A percentile compares a stretch with the other conserved stretches of the same genome.
Evolutionary conservation across 352 stramenopile genomes (phyloP).

Genomic region (Globisporangium radiosum): DNA sequence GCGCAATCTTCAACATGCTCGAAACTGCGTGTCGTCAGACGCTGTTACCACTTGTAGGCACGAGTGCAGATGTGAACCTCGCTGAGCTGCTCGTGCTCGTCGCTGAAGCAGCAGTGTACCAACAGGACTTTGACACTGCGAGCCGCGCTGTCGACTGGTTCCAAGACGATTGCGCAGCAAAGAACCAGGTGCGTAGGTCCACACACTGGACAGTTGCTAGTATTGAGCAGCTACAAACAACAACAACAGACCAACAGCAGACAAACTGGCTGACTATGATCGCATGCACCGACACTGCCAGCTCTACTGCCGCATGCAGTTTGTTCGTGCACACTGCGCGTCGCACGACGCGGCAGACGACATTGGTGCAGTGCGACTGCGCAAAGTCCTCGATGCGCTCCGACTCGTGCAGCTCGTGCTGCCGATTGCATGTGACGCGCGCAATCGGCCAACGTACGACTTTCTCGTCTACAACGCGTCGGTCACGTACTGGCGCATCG

Average conservation of each 20-base stretch:
- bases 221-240: too few relatives aligned
- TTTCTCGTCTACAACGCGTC: constrained; percentile 91
- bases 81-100: constrained; percentile 74
- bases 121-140: constrained; percentile 61
- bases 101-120: constrained; percentile 58
- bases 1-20: constrained; percentile 33
- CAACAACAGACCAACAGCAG: too few relatives aligned
- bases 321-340: constrained; percentile 67
- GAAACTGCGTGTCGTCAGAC: constrained; percentile 24
- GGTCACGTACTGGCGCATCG: constrained; percentile 81
- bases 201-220: background rate
- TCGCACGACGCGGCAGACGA: constrained; percentile 32
- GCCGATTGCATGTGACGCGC: constrained; percentile 52
- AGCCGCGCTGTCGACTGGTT: constrained; percentile 59
- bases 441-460: constrained; percentile 69
- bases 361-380: constrained; percentile 34
- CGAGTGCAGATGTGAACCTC: constrained; percentile 27
- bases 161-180: constrained; percentile 44
- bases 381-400: constrained; percentile 64
- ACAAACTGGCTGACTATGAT: too few relatives aligned
- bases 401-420: constrained; percentile 70
- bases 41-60: constrained; percentile 20
- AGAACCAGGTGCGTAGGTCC: constrained; percentile 60
- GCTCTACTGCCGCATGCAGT: constrained; percentile 86
- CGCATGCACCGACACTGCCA: constrained; percentile 4